Conservation (phyloP, 106 monocot species). For the Allium cepa region DNA sequence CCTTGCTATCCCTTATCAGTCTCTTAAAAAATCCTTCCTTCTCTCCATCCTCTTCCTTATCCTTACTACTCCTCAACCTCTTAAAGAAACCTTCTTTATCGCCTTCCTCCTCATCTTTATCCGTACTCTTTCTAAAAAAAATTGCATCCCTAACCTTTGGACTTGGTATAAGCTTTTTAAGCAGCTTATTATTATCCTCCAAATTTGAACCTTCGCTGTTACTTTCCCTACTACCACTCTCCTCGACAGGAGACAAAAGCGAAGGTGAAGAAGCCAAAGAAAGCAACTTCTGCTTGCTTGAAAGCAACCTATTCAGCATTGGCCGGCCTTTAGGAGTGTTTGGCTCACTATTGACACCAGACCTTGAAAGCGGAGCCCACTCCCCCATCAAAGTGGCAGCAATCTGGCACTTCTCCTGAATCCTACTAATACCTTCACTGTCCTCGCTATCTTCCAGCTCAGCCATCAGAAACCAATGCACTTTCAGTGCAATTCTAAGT, state of each 20-base stretch:
- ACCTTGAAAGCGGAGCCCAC: conserved; percentile 74
- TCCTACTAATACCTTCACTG: conserved; percentile 58
- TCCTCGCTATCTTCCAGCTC: conserved; percentile 95
- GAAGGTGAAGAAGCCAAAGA: conserved; percentile 57
- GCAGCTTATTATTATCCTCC: conserved; percentile 74
- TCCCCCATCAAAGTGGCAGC: conserved; percentile 88
- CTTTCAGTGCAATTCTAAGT: conserved; percentile 87
- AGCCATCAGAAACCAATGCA: conserved; percentile 94
- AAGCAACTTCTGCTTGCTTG: conserved; percentile 71
- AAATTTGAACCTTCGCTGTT: conserved; percentile 11
- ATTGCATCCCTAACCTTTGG: conserved; percentile 70
- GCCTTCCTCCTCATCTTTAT: conserved; percentile 55
- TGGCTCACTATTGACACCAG: conserved; percentile 10
- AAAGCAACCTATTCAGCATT: conserved; percentile 64
- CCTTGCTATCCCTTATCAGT: conserved; percentile 74
- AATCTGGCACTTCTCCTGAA: conserved; percentile 99
- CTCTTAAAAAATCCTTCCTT: conserved; percentile 61
- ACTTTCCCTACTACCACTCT: not conserved
- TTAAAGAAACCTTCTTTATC: conserved; percentile 54
- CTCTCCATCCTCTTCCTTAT: conserved; percentile 36
- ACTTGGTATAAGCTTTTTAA: conserved; percentile 86
- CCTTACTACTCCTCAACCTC: conserved; percentile 43
- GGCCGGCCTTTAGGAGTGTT: conserved; percentile 41
- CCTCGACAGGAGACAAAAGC: conserved; percentile 20
- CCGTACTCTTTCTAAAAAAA: conserved; percentile 72